Conservation (phyloP, 1,139 yeast genomes). For the Protomyces lactucae-debilis region DNA sequence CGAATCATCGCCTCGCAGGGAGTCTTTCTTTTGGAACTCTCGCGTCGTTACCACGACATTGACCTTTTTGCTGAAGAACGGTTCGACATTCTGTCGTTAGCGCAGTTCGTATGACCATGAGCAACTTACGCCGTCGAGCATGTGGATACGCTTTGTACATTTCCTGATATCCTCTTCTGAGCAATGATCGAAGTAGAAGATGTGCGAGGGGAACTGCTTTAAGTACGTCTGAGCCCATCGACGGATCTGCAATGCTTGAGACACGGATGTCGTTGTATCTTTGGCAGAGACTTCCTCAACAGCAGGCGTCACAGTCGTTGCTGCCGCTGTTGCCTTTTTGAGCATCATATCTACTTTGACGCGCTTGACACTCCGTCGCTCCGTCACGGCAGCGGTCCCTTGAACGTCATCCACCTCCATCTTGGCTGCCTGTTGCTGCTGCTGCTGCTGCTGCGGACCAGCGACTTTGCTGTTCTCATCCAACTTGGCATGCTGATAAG, state of each 20-base stretch:
- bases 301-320: neutral
- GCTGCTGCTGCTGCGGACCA: too few species aligned
- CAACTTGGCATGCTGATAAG: neutral
- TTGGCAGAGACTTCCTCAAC: neutral
- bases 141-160: constrained; percentile 38
- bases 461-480: neutral
- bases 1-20: too few species aligned
- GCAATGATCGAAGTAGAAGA: constrained; percentile 69
- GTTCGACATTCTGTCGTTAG: constrained; percentile 46
- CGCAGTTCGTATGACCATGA: neutral
- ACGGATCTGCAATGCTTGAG: neutral
- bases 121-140: constrained; percentile 38
- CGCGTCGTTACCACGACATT: constrained; percentile 78
- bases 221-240: constrained; percentile 81
- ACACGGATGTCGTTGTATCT: neutral
- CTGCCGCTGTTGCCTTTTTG: neutral
- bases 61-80: constrained; percentile 71
- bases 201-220: constrained; percentile 64
- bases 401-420: neutral
- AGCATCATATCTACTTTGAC: neutral
- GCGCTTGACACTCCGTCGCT: neutral
- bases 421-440: neutral
- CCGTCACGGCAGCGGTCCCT: neutral
- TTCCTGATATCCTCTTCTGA: constrained; percentile 47
- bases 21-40: neutral